phyloP scores from a whole-genome alignment of 805 yeast species.

The Yarrowia phangngaensis region DNA sequence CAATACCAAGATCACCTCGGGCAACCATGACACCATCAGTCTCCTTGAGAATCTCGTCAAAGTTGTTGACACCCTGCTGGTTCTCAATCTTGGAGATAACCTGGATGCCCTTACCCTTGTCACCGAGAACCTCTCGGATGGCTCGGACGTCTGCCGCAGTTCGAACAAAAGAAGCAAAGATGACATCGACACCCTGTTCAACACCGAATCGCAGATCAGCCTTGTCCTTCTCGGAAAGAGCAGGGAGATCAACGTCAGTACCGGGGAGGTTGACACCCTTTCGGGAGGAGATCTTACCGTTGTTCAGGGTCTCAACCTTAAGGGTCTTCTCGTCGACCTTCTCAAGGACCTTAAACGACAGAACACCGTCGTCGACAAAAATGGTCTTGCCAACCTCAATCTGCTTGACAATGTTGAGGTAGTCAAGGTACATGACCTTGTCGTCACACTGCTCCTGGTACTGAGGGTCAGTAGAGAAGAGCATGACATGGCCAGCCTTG shows the following conservation, averaged over 20 bases:
- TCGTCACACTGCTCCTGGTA: conserved; percentile 71
- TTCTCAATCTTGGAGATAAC: conserved; percentile 97
- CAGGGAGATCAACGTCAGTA: conserved; percentile 98
- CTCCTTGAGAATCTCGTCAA: conserved; percentile 87
- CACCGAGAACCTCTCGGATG: conserved; percentile 93
- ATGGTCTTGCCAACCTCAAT: conserved; percentile 82
- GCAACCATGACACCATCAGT: conserved; percentile 99
- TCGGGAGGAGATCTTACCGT: conserved; percentile 94
- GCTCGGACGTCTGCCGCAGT: conserved; percentile 82
- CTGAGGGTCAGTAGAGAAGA: conserved; percentile 83
- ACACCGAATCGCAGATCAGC: conserved; percentile 92
- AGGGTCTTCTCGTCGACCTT: conserved; percentile 74
- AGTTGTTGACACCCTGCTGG: conserved; percentile 99
- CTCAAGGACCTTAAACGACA: conserved; percentile 88
- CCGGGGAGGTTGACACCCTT: conserved; percentile 99
- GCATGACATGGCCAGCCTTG: conserved; percentile 82
- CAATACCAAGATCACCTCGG: conserved; percentile 99
- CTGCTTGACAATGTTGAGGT: conserved; percentile 94
- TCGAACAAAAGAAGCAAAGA: conserved; percentile 98
- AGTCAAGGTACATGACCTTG: conserved; percentile 83
- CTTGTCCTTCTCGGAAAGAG: conserved; percentile 94
- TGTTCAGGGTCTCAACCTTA: conserved; percentile 84
- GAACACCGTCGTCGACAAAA: conserved; percentile 96
- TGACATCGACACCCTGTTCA: conserved; percentile 95
- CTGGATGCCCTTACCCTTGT: conserved; percentile 93